Base-by-base conservation (phyloP, 2,329 filamentous ascomycete species). In the Colletotrichum chlorophyti region DNA sequence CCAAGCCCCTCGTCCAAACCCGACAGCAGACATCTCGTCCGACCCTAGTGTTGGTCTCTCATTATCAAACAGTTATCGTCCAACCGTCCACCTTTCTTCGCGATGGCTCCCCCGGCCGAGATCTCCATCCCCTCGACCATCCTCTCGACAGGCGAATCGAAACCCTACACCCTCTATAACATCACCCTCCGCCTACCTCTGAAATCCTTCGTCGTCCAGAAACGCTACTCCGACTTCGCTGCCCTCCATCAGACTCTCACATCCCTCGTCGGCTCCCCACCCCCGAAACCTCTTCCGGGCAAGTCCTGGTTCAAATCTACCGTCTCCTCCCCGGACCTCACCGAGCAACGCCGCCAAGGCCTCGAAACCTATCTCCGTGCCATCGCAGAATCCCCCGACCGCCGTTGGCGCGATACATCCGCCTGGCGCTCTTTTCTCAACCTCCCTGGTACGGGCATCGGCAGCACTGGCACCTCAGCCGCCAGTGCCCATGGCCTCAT, bases 221-320 rank as follows among this genome's bases (percentile, higher is more conserved):
- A 93, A 74, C 89, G 91, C 66, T 96, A 94, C 79, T 91, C 88
- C 50, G 91, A 95, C 70, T 95, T 95, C 69, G 77, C 79, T 53
- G 72, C 79, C 42, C 85, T 96, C 14, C 85, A 95, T 74, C 72
- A 78, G 26, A 74, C 82, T 4, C 81, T 96, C 8, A 79, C 80
- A 17, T 76, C 81, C 35, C 77, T 85, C 46, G 83, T 88, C 54
- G 86, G 86, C 65, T 69, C 78, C 19, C 72, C 89, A 17, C 90
- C 91, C 7, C 91, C 91, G 0, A 77, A 79, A 1, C 76, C 88
- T 0, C 79, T 94, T 2, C 91, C 91, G 0, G 77, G 76, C 12
- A 95, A 95, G 70, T 86, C 87, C 42, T 95, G 90, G 90, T 84
- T 94, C 69, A 85, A 88, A 60, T 86, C 86, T 9, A 93, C 91